Evolutionary conservation across 108 stramenopile species (phyloP).

Genomic region (Pseudonitzschia pungens): DNA sequence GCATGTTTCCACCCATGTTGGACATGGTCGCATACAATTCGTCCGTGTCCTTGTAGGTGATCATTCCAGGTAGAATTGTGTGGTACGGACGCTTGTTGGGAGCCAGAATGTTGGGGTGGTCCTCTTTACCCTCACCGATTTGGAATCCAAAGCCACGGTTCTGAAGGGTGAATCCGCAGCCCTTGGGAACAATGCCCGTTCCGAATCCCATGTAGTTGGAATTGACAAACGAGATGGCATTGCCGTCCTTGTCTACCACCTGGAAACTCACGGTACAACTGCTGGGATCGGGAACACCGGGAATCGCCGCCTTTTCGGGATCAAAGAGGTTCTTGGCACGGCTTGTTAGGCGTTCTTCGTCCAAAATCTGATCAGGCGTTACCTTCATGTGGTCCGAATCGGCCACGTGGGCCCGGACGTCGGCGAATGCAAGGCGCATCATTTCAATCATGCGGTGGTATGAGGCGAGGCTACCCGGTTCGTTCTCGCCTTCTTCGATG

Average conservation of each 20-base stretch:
- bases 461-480: slow-evolving; percentile 47
- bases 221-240: slow-evolving; percentile 95
- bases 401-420: slow-evolving; percentile 75
- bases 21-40: slow-evolving; percentile 85
- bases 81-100: slow-evolving; percentile 93
- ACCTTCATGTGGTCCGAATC: slow-evolving; percentile 58
- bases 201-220: slow-evolving; percentile 96
- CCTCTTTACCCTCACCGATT: slow-evolving; percentile 40
- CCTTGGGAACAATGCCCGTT: slow-evolving; percentile 87
- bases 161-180: slow-evolving; percentile 95
- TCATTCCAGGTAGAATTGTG: slow-evolving; percentile 95
- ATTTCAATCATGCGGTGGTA: slow-evolving; percentile 84
- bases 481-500: slow-evolving; percentile 34
- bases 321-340: slow-evolving; percentile 59
- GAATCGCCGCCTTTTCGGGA: slow-evolving; percentile 49
- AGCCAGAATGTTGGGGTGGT: slow-evolving; percentile 85
- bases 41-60: slow-evolving; percentile 77
- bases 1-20: slow-evolving; percentile 98
- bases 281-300: slow-evolving; percentile 52
- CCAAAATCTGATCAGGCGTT: slow-evolving; percentile 43
- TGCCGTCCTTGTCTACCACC: slow-evolving; percentile 88
- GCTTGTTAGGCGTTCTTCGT: slow-evolving; percentile 56
- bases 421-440: slow-evolving; percentile 91
- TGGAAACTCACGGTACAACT: slow-evolving; percentile 92
- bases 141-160: slow-evolving; percentile 92